These are phyloP conservation scores for Podospora tetraspora DNA, from an alignment of 495 filamentous ascomycete genomes.

Conservation along the genomic window DNA sequence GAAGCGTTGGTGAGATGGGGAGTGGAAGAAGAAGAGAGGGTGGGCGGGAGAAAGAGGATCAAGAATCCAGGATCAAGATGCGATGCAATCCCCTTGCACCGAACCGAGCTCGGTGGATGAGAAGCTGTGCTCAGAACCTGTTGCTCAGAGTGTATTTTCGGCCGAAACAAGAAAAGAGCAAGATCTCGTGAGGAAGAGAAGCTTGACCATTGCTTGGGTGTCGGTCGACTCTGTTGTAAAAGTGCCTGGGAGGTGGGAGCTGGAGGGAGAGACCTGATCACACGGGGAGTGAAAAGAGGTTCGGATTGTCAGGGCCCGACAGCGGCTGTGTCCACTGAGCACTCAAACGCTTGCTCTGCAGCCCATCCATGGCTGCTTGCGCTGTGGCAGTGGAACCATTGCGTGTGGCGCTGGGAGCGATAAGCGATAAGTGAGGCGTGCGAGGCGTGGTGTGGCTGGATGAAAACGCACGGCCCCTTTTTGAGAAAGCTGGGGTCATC, in stretches of 20 bases:
- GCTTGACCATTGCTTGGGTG: neutral
- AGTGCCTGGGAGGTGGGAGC: neutral
- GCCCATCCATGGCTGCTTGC: neutral
- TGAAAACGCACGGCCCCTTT: neutral
- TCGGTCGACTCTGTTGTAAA: neutral
- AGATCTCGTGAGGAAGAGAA: neutral
- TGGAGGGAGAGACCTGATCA: neutral
- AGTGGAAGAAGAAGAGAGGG: neutral
- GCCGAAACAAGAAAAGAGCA: neutral
- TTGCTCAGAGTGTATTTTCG: neutral
- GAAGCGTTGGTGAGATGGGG: neutral
- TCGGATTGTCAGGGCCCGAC: neutral
- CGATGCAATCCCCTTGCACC: neutral
- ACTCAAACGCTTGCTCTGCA: neutral
- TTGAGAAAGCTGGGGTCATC: neutral
- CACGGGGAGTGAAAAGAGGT: neutral
- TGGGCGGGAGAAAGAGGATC: constrained; percentile 3
- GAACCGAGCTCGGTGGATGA: neutral
- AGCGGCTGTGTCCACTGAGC: neutral
- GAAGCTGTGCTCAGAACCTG: neutral
- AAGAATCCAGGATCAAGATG: constrained; percentile 1
- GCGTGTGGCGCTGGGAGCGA: neutral
- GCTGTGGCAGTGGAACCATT: neutral
- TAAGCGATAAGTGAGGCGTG: neutral
- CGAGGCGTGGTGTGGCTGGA: neutral